Percentiles rank a stretch among this genome's conserved stretches.
Conservation (phyloP, 345 rosid species). For the Geranium rotundifolium region DNA sequence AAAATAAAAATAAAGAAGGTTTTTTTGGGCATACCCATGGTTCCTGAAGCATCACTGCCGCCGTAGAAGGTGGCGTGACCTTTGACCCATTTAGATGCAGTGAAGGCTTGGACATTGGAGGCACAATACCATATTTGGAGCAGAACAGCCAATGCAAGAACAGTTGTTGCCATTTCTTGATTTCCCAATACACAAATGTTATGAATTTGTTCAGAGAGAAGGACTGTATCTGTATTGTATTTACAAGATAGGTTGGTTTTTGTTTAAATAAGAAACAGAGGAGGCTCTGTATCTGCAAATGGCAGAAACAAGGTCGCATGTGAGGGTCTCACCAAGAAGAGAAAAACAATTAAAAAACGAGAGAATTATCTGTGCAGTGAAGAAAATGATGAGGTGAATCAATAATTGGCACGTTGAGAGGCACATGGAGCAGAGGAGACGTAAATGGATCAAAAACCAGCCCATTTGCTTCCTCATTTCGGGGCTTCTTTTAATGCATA, state of each 20-base stretch:
- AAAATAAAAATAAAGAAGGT: too few species aligned
- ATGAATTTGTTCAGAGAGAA: neutral
- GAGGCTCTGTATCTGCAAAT: neutral
- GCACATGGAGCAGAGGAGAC: conserved; percentile 38
- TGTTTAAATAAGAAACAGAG: conserved; percentile 9
- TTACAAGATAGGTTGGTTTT: neutral
- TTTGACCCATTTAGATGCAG: conserved; percentile 43
- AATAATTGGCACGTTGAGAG: conserved; percentile 24
- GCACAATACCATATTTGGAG: conserved; percentile 18
- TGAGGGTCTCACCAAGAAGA: conserved; percentile 15
- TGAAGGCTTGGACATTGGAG: conserved; percentile 23
- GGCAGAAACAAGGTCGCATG: conserved; percentile 24
- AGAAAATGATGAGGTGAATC: conserved; percentile 24
- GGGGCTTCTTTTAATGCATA: neutral
- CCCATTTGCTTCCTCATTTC: neutral
- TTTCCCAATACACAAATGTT: neutral
- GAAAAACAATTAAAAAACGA: conserved; percentile 3
- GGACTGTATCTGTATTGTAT: neutral
- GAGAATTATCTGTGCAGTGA: conserved; percentile 19
- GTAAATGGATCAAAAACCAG: conserved; percentile 18
- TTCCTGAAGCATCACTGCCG: conserved; percentile 75
- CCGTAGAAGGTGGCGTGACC: conserved; percentile 86
- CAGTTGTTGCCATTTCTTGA: conserved; percentile 26
- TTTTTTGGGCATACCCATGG: conserved; percentile 40
- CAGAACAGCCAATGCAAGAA: conserved; percentile 20